Conservation (phyloP, 345 rosid species). For the Rhizophora mangle region DNA sequence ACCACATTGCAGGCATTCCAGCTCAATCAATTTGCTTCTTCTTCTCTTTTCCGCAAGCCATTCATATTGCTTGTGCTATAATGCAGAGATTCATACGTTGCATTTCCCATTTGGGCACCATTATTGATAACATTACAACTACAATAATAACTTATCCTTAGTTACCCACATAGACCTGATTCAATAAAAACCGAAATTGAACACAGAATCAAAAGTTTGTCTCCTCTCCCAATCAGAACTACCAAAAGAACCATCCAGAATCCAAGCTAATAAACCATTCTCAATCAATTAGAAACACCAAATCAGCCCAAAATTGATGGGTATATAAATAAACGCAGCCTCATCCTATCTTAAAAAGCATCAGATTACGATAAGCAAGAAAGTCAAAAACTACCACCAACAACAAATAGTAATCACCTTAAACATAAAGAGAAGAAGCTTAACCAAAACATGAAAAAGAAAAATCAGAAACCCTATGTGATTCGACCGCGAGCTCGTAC, state of each 20-base stretch:
- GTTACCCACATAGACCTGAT: too few species aligned
- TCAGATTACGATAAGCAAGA: neutral
- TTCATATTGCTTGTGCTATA: too few species aligned
- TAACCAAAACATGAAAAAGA: neutral
- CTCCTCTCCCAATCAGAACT: too few species aligned
- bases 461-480: slow-evolving; percentile 11
- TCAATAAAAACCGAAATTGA: too few species aligned
- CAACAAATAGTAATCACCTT: neutral
- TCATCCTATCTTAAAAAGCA: neutral
- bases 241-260: too few species aligned
- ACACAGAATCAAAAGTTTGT: too few species aligned
- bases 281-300: neutral
- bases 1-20: neutral
- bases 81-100: neutral
- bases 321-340: neutral
- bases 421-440: neutral
- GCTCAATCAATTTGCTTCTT: neutral
- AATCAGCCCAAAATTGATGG: neutral
- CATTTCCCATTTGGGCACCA: neutral
- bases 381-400: neutral
- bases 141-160: neutral
- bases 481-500: slow-evolving; percentile 56
- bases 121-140: neutral
- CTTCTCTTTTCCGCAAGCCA: too few species aligned
- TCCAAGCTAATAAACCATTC: neutral